Evolutionary conservation across 163 green algal genomes (phyloP).

Genomic region (Trebouxiophyceae sp.): DNA sequence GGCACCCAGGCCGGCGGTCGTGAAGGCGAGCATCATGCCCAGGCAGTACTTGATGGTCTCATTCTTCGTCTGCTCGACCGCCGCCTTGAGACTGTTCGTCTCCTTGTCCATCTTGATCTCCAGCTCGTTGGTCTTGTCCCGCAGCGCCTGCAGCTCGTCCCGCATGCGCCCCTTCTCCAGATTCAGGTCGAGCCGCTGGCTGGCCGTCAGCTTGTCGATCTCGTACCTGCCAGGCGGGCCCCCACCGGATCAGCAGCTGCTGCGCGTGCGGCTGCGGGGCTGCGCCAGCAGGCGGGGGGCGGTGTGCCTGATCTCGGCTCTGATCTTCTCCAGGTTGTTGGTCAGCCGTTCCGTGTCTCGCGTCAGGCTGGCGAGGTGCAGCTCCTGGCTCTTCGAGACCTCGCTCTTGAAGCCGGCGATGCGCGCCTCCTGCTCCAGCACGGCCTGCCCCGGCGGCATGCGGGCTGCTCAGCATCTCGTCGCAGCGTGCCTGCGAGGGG

Average conservation of each 20-base stretch:
- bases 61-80: constrained; percentile 84
- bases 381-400: constrained; percentile 75
- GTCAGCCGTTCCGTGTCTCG: constrained; percentile 84
- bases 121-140: constrained; percentile 79
- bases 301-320: constrained; percentile 74
- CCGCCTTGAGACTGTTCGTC: constrained; percentile 74
- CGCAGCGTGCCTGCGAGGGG: neutral
- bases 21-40: constrained; percentile 49
- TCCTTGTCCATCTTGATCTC: constrained; percentile 83
- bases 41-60: constrained; percentile 76
- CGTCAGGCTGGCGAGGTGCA: constrained; percentile 61
- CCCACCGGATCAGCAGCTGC: too few species aligned
- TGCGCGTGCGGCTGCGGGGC: too few species aligned
- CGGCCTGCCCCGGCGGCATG: constrained; percentile 34
- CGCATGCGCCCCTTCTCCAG: constrained; percentile 84
- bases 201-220: constrained; percentile 90
- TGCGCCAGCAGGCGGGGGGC: too few species aligned
- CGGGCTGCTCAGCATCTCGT: neutral
- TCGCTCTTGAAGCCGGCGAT: constrained; percentile 79
- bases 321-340: constrained; percentile 82
- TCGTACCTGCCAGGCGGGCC: constrained; percentile 86
- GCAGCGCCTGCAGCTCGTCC: constrained; percentile 78
- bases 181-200: constrained; percentile 90
- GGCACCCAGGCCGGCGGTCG: constrained; percentile 43
- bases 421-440: constrained; percentile 67